Evolutionary conservation across 2,329 filamentous ascomycete species (phyloP), one percentile per base, ranked within the genome.

Genomic region (Xylariaceae sp.): DNA sequence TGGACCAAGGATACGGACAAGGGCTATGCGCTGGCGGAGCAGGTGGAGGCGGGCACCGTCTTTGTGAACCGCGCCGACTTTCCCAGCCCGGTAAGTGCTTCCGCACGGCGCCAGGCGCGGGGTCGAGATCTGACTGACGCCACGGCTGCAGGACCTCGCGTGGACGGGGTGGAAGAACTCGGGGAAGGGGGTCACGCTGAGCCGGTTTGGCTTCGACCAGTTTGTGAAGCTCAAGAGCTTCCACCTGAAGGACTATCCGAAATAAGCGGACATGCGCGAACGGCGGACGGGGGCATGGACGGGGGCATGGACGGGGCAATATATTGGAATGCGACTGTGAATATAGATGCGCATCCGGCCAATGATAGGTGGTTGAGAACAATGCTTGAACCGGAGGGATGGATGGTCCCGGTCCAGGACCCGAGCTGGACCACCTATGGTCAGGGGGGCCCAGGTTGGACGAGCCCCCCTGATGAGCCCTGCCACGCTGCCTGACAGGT

Each of bases 101-200:
- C 29, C 31, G 6, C 14, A 9, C 9, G 17, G n/a, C 17, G 5
- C 7, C 27, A 15, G 19, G 10, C 19, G 3, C 27, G 15, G 12
- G 27, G 18, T 16, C 16, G 7, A 7, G 21, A 6, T 29, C 13
- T 29, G 6, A 21, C 24, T 33, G 12, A 33, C 24, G 14, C 14
- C 2, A 28, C 11, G 25, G 12, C n/a, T 37, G 5, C 24, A 90
- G 84, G 87, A 94, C 59, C 75, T 94, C 46, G 87, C 88, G n/a
- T 94, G 87, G 87, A 92, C 89, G 3, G 90, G 90, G 9, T 95
- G 88, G 88, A 96, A 96, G 68, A 88, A 94, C 58, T 94, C 88
- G 40, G 90, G 90, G 44, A 89, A 85, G 60, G 90, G 90, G 15
- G 82, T 89, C 49, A 95, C 89, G 8, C 64, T 96, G 50, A 92